Evolutionary conservation across 192 early-diverging fungal species (phyloP).

Genomic region (Gamsiella multidivaricata): DNA sequence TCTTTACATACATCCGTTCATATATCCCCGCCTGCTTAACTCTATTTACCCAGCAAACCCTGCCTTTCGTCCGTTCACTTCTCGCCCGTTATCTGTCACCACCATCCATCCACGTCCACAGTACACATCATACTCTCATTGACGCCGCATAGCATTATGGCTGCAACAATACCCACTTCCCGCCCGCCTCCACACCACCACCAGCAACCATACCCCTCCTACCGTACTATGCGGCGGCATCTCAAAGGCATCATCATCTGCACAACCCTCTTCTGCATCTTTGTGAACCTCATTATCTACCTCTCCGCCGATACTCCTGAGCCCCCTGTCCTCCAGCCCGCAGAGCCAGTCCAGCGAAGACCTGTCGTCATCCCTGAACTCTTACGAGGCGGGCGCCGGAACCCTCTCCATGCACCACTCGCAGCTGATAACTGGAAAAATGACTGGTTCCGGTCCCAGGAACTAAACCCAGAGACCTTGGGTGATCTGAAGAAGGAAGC

Average conservation of each 20-base stretch:
- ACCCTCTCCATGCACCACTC: background rate
- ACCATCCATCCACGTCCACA: background rate
- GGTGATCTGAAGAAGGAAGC: background rate
- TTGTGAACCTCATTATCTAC: slow-evolving; percentile 6
- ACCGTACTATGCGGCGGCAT: background rate
- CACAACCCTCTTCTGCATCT: background rate
- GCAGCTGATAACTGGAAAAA: slow-evolving; percentile 4
- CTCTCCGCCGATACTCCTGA: background rate
- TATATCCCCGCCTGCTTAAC: too few relatives aligned
- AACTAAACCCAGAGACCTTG: background rate
- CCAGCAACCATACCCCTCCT: too few relatives aligned
- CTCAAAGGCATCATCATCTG: background rate
- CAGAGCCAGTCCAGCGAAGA: background rate
- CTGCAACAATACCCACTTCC: background rate
- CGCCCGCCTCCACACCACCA: too few relatives aligned
- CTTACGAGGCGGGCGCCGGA: background rate
- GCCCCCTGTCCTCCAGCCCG: background rate
- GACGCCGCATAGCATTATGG: background rate
- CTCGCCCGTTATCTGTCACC: background rate
- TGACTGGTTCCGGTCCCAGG: slow-evolving; percentile 4
- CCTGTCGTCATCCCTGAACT: background rate
- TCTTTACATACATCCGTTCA: too few relatives aligned
- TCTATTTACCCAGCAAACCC: too few relatives aligned
- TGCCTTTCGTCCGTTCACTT: background rate
- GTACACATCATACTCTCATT: background rate